phyloP scores from a whole-genome alignment of 306 rosid genomes.

The Inga oerstediana region DNA sequence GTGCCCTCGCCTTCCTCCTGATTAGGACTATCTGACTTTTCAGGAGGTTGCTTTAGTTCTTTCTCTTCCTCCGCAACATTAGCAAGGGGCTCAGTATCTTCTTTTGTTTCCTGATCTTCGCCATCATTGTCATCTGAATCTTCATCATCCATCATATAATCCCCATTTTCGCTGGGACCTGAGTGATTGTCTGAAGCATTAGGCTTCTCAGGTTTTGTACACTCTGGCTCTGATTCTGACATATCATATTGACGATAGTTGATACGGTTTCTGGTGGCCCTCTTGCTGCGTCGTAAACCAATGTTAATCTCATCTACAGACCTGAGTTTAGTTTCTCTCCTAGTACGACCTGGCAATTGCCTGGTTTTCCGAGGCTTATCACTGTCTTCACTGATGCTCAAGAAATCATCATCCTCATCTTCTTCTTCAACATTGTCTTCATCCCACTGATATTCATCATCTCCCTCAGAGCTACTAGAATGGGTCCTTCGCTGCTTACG shows the following conservation, averaged over 20 bases:
- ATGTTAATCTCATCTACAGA: slow-evolving; percentile 81
- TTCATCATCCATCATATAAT: slow-evolving; percentile 72
- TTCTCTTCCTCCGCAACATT: slow-evolving; percentile 51
- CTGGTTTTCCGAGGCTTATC: slow-evolving; percentile 66
- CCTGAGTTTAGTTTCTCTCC: slow-evolving; percentile 86
- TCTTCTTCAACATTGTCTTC: slow-evolving; percentile 95
- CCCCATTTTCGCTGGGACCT: slow-evolving; percentile 78
- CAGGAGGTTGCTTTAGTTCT: slow-evolving; percentile 65
- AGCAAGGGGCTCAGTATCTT: slow-evolving; percentile 51
- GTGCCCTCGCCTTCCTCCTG: slow-evolving; percentile 76
- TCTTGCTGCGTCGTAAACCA: slow-evolving; percentile 96
- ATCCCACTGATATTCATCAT: slow-evolving; percentile 88
- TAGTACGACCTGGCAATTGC: slow-evolving; percentile 75
- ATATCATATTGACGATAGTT: slow-evolving; percentile 76
- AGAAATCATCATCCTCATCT: slow-evolving; percentile 61
- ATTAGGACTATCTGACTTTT: slow-evolving; percentile 66
- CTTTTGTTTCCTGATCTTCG: slow-evolving; percentile 65
- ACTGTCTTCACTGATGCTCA: slow-evolving; percentile 89
- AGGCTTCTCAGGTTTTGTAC: slow-evolving; percentile 62
- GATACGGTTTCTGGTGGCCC: slow-evolving; percentile 81
- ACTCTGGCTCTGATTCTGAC: slow-evolving; percentile 92
- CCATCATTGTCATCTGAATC: slow-evolving; percentile 67
- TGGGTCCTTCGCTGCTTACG: slow-evolving; percentile 81
- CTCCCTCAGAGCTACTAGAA: slow-evolving; percentile 98
- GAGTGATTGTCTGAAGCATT: slow-evolving; percentile 58